phyloP scores from a whole-genome alignment of 164 flowering plant species.

The Vitis labrusca region DNA sequence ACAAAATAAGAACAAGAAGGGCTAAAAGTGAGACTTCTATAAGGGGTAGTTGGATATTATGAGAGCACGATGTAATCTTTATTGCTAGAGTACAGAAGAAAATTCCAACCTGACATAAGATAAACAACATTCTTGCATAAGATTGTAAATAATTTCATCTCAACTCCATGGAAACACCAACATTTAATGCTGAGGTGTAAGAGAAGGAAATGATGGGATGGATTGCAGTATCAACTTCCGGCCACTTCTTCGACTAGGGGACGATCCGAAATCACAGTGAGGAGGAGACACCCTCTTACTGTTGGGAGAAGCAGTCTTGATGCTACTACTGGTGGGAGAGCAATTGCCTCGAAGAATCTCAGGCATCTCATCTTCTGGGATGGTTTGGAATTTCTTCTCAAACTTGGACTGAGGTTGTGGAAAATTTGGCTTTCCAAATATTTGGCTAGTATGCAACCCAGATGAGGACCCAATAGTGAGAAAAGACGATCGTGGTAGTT shows the following conservation, averaged over 20 bases:
- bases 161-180: not conserved
- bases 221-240: conserved; percentile 80
- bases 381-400: conserved; percentile 44
- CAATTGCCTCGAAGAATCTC: conserved; percentile 48
- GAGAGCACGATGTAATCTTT: conserved; percentile 12
- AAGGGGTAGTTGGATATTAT: conserved; percentile 17
- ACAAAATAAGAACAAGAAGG: not conserved
- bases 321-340: conserved; percentile 47
- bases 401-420: conserved; percentile 40
- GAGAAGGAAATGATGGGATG: conserved; percentile 86
- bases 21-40: conserved; percentile 5
- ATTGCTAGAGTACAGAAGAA: conserved; percentile 19
- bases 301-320: conserved; percentile 77
- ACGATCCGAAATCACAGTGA: conserved; percentile 34
- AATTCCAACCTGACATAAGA: not conserved
- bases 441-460: conserved; percentile 18
- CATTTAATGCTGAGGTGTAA: conserved; percentile 36
- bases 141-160: conserved; percentile 6
- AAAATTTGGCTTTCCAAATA: conserved; percentile 35
- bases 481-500: conserved; percentile 52
- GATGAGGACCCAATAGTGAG: conserved; percentile 41
- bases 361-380: conserved; percentile 67
- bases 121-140: not conserved
- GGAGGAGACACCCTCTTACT: conserved; percentile 93
- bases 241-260: conserved; percentile 56